phyloP scores from a whole-genome alignment of 2,329 filamentous ascomycete genomes.

The Hansfordia pulvinata region DNA sequence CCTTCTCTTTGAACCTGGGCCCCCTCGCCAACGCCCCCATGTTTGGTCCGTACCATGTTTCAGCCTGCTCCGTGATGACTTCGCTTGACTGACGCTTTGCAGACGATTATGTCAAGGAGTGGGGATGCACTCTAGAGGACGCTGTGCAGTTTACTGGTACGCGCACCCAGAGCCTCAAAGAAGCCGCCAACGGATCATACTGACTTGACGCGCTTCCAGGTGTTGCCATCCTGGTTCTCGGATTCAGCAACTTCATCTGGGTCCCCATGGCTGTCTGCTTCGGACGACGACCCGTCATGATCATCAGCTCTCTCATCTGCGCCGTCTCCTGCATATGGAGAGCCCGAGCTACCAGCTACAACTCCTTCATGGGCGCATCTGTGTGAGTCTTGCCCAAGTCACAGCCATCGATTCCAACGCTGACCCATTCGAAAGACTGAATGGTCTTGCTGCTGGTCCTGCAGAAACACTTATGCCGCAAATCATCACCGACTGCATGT shows the following conservation, averaged over 20 bases:
- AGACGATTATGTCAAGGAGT: conserved; percentile 38
- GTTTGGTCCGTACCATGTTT: too few species aligned
- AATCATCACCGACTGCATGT: conserved; percentile 51
- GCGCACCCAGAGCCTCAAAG: not conserved
- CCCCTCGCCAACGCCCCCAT: conserved; percentile 33
- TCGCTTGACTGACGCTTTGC: too few species aligned
- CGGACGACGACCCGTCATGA: conserved; percentile 31
- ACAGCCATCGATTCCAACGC: conserved; percentile 1
- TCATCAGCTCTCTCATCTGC: conserved; percentile 27
- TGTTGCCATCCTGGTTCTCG: conserved; percentile 30
- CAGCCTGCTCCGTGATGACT: too few species aligned
- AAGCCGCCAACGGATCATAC: too few species aligned
- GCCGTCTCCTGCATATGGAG: conserved; percentile 32
- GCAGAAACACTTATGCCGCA: conserved; percentile 48
- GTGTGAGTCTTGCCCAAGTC: conserved; percentile 15
- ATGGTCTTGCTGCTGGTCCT: conserved; percentile 48
- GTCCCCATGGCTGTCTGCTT: conserved; percentile 31
- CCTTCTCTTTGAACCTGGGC: conserved; percentile 26
- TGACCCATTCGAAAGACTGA: conserved; percentile 22
- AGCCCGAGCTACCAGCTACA: conserved; percentile 41
- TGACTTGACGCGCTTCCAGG: conserved; percentile 11
- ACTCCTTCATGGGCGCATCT: conserved; percentile 49
- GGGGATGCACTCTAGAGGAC: conserved; percentile 34
- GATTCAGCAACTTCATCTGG: conserved; percentile 39
- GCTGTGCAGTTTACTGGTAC: conserved; percentile 30